Conservation (phyloP, 805 yeast species). For the Sugiyamaella americana region DNA sequence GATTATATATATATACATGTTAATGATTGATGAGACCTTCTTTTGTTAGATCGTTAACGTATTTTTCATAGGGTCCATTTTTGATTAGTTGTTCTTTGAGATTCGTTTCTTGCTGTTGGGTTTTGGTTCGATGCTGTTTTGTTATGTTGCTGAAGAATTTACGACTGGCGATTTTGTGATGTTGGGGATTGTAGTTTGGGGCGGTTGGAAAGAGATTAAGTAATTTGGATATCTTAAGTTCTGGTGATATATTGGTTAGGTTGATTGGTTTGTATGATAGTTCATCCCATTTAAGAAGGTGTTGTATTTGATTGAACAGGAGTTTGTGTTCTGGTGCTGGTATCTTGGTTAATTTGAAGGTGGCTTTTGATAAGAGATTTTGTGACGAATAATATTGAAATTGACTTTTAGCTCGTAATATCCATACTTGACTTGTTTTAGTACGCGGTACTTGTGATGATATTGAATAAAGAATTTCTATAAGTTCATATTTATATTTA, state of each 20-base stretch:
- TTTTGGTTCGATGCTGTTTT: not conserved
- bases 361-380: not conserved
- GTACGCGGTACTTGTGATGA: not conserved
- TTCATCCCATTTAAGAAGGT: constrained; percentile 1
- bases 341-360: not conserved
- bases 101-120: not conserved
- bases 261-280: not conserved
- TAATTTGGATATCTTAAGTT: not conserved
- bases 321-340: not conserved
- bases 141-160: not conserved
- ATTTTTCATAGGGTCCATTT: constrained; percentile 9
- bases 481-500: not conserved
- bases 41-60: constrained; percentile 1
- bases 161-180: not conserved
- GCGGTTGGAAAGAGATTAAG: not conserved
- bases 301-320: not conserved
- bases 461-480: not conserved
- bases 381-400: not conserved
- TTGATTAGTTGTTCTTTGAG: not conserved
- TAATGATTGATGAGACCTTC: not conserved
- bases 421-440: not conserved
- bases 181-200: not conserved
- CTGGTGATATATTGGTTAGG: not conserved
- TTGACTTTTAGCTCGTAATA: not conserved
- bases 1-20: too few relatives aligned